Evolutionary conservation across 176 grass and related monocot species (phyloP).

Genomic region (Raddia guianensis): DNA sequence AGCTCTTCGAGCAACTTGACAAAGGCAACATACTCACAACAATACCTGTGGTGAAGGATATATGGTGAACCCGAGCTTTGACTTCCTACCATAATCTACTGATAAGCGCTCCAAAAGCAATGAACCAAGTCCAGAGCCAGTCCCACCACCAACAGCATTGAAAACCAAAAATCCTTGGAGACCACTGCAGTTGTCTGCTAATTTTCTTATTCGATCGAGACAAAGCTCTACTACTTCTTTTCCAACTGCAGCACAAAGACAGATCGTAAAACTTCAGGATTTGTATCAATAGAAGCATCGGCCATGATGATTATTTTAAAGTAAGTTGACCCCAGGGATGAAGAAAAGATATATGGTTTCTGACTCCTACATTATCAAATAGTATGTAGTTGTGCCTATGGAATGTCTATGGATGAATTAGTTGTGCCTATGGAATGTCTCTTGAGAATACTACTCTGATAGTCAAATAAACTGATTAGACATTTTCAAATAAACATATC

Average conservation of each 20-base stretch:
- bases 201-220: conserved; percentile 75
- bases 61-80: conserved; percentile 87
- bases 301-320: neutral
- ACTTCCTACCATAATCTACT: conserved; percentile 82
- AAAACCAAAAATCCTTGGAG: conserved; percentile 84
- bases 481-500: conserved; percentile 15
- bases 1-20: neutral
- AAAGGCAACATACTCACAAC: neutral
- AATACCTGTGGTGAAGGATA: conserved; percentile 79
- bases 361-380: neutral
- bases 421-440: neutral
- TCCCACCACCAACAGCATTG: conserved; percentile 80
- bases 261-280: neutral
- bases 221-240: conserved; percentile 74
- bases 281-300: neutral
- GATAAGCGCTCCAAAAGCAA: conserved; percentile 76
- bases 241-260: conserved; percentile 56
- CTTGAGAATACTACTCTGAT: conserved; percentile 24
- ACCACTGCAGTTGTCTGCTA: conserved; percentile 84
- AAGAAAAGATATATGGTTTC: neutral
- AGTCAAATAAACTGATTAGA: neutral
- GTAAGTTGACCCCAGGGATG: neutral
- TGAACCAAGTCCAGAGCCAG: conserved; percentile 78
- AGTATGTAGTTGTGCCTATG: neutral
- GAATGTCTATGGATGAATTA: too few species aligned